Evolutionary conservation across 352 stramenopile species (phyloP).

Genomic region (Phytopythium mirpurense): DNA sequence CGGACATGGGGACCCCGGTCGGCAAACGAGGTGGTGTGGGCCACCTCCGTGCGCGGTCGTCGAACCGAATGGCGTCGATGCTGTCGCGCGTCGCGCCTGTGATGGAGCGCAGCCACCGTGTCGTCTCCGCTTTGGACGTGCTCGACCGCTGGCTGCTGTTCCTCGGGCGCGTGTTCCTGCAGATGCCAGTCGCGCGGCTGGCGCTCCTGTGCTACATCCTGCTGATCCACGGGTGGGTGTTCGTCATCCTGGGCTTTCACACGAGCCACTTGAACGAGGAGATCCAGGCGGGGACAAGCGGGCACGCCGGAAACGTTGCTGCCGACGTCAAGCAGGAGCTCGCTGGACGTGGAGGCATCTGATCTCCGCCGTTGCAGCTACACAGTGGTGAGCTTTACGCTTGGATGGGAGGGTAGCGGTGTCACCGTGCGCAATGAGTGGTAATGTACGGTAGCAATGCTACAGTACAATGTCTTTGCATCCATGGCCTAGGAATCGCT

Average conservation of each 20-base stretch:
- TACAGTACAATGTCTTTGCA: no score
- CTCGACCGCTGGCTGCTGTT: slow-evolving; percentile 75
- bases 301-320: slow-evolving; percentile 13
- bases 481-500: no score
- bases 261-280: slow-evolving; percentile 83
- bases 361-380: not conserved
- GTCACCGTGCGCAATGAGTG: no score
- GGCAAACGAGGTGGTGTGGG: slow-evolving; percentile 22
- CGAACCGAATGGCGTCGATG: slow-evolving; percentile 62
- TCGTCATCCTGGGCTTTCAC: slow-evolving; percentile 84
- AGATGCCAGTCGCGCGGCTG: slow-evolving; percentile 68
- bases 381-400: no score
- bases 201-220: slow-evolving; percentile 69
- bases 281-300: slow-evolving; percentile 33
- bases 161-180: slow-evolving; percentile 72
- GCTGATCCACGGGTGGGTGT: slow-evolving; percentile 84
- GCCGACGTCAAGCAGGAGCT: not conserved
- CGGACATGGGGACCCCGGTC: slow-evolving; percentile 57
- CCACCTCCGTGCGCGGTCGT: slow-evolving; percentile 24
- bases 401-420: no score
- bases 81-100: slow-evolving; percentile 62
- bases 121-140: slow-evolving; percentile 57
- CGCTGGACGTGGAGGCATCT: not conserved
- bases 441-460: no score
- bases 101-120: slow-evolving; percentile 60